Base-by-base conservation (phyloP, 2,329 filamentous ascomycete genomes). In the Fusarium tricinctum region DNA sequence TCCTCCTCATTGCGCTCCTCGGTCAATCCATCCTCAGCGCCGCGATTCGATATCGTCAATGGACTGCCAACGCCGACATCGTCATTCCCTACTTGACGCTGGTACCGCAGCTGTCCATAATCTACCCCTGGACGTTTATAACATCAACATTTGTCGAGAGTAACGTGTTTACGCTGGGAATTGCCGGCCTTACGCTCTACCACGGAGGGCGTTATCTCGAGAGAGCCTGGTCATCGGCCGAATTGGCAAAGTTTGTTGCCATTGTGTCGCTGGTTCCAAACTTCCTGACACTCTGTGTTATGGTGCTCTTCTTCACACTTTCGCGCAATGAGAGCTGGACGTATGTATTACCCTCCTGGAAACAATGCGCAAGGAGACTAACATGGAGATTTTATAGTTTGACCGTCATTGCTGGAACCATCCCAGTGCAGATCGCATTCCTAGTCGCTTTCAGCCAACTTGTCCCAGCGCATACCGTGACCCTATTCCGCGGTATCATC, bases 381-480 rank as follows among this genome's bases (percentile, higher is more conserved):
- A 51, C 47, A 43, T 39, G 19, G 15, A 45, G 23, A 30, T 5
- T 5, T 5, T 45, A 46, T 74, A 96, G 92, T 52, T 81, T 92
- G 46, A 94, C 92, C 45, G 91, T 92, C 68, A 92, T 98, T 76
- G 92, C 92, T 72, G 96, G 96, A 72, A 94, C 94, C 56, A 91
- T 97, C 68, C 90, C 94, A 17, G 85, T 97, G 59, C 95, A 97
- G 79, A 94, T 96, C 46, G 91, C 92, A 65, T 98, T 98, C 82
- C 91, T 99, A 65, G 93, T 98, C 74, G 93, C 95, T 55, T 97
- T 98, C 81, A 98, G 97, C 81, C 96, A 99, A 81, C 92, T 99
- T 49, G 92, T 98, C 35, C 96, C 96, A 22, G 94, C 97, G 66
- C 96, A 99, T 80, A 99, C 96, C 13, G 95, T 98, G 53, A 96